phyloP scores from a whole-genome alignment of 2,329 filamentous ascomycete species.

The Lachnellula subtilissima region DNA sequence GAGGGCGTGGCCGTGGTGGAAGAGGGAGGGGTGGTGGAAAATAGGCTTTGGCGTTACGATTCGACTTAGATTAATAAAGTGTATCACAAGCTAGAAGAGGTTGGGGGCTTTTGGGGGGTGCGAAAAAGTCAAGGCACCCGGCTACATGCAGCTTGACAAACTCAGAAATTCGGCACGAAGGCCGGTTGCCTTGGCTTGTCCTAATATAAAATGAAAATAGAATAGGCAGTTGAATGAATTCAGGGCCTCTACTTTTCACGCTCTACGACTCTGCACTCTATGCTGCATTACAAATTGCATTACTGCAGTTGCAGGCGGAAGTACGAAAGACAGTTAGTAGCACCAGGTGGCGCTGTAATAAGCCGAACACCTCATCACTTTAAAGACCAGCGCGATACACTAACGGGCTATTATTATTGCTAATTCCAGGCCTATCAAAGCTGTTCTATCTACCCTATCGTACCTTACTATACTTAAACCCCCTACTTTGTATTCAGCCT shows the following conservation, averaged over 20 bases:
- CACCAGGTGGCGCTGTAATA: not conserved
- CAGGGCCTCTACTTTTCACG: not conserved
- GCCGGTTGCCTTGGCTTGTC: constrained; percentile 4
- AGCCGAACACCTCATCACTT: not conserved
- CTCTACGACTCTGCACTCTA: not conserved
- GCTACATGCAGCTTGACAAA: constrained; percentile 23
- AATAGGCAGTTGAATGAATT: constrained; percentile 6
- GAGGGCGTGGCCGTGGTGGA: constrained; percentile 33
- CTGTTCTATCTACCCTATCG: too few relatives aligned
- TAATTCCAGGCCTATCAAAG: too few relatives aligned
- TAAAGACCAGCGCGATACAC: not conserved
- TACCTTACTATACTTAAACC: too few relatives aligned
- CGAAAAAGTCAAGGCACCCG: constrained; percentile 10
- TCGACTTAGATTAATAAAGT: constrained; percentile 2
- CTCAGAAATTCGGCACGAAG: constrained; percentile 5
- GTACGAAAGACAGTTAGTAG: not conserved
- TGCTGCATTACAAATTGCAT: not conserved
- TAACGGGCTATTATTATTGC: too few relatives aligned
- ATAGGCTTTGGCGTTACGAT: constrained; percentile 1
- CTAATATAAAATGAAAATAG: not conserved
- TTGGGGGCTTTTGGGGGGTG: not conserved
- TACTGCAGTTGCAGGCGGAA: not conserved
- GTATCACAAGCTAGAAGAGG: not conserved
- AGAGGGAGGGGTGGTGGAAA: constrained; percentile 30
- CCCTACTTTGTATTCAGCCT: too few relatives aligned